phyloP scores from a whole-genome alignment of 176 grass and related monocot genomes.

The Musa itinerans region DNA sequence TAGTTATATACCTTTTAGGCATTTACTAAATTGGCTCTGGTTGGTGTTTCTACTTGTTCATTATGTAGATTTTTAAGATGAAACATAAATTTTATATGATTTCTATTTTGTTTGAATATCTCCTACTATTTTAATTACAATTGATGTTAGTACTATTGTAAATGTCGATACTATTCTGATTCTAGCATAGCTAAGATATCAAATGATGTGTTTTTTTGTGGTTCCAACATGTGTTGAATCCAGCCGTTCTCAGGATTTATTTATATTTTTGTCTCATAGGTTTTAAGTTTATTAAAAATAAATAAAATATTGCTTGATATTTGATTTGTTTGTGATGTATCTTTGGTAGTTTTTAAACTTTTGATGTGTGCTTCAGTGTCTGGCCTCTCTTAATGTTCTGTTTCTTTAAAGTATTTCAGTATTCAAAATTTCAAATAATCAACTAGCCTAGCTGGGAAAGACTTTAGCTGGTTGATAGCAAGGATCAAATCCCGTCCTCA shows the following conservation, averaged over 20 bases:
- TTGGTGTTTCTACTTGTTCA: neutral
- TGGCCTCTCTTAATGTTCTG: no score
- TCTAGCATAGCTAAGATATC: neutral
- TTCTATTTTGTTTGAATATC: neutral
- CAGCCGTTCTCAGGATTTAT: neutral
- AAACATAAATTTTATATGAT: neutral
- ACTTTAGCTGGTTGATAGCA: no score
- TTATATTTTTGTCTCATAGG: neutral
- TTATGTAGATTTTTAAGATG: neutral
- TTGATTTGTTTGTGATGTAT: no score
- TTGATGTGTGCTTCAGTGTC: no score
- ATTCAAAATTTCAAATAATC: no score
- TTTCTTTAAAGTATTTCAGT: no score
- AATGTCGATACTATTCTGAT: neutral
- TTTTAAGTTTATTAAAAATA: no score
- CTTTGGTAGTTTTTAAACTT: no score
- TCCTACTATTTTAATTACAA: no score
- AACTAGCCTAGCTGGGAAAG: no score
- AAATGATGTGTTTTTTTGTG: neutral
- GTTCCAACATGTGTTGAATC: neutral
- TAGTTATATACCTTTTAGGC: neutral
- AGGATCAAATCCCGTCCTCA: no score
- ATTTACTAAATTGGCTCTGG: neutral
- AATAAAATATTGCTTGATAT: no score
- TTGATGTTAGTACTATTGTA: neutral